Base-by-base conservation (phyloP, 495 filamentous ascomycete species). In the Penicillium diatomitis region DNA sequence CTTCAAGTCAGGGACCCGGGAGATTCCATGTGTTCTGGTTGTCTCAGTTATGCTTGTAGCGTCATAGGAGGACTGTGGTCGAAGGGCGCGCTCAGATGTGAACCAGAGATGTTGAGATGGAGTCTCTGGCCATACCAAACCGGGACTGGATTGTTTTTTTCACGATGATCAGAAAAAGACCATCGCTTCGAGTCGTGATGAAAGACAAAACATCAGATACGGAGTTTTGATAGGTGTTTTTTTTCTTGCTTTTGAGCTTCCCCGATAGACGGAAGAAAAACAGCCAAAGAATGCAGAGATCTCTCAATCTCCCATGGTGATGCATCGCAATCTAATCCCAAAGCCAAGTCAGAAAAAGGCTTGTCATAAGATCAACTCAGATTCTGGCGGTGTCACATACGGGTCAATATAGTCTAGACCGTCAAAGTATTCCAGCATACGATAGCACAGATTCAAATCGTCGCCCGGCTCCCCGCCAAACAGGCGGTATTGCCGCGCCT, bases 401-500 rank as follows among this genome's bases (percentile, higher is more conserved):
- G 65, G 56, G 47, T 73, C 56, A 53, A 75, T 73, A 57, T 71
- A 75, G 52, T 74, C 72, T 32, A 75, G 67, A 49, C 67, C 68
- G 52, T 62, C 70, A 38, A 75, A 75, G 47, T 69, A 73, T 50
- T 74, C 68, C 10, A 75, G 64, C 72, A 75, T 75, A 33, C 69
- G 65, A 51, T 71, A 66, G 52, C 69, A 74, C 10, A 75, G 66
- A 46, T 50, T 56, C 40, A 69, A 51, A 50, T 75, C 72, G 49
- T 75, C 70, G 29, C 72, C 70, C 20, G 72, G 72, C 53, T 69
- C 70, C 5, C 70, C 72, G 35, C 72, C 72, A 46, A 70, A 75
- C 12, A 74, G 62, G 46, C 69, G 72, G 57, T 49, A 72, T 48
- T 69, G 69, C 40, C 69, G 64, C 10, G 56, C 56, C 52, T 70